Percentiles rank a stretch among this genome's conserved stretches.
phyloP scores from a whole-genome alignment of 176 grass and related monocot genomes.

The Dendrocalamus sinicus region DNA sequence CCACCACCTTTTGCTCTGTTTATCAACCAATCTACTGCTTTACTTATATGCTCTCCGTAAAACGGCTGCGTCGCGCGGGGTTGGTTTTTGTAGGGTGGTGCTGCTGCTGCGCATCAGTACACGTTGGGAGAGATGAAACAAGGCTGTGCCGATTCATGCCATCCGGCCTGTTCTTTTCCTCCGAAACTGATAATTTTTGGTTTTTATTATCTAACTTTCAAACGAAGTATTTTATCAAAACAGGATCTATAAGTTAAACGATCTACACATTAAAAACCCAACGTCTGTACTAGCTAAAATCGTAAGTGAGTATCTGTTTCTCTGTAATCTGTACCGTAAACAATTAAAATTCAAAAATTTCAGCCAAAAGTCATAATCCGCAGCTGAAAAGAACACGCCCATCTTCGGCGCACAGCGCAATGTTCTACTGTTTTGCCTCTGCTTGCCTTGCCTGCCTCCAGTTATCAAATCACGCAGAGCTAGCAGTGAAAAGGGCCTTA shows the following conservation, averaged over 20 bases:
- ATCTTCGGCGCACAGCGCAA: constrained; percentile 42
- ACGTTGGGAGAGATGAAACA: constrained; percentile 2
- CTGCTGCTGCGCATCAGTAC: neutral
- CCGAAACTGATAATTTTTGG: too few species aligned
- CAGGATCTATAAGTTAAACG: too few species aligned
- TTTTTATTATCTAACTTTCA: too few species aligned
- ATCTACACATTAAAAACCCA: too few species aligned
- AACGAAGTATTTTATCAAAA: too few species aligned
- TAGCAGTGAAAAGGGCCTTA: neutral
- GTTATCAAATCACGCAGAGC: constrained; percentile 48
- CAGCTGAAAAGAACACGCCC: too few species aligned
- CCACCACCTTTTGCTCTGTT: constrained; percentile 18
- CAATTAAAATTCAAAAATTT: too few species aligned
- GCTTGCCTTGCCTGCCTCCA: constrained; percentile 36
- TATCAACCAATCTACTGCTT: neutral
- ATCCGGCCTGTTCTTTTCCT: neutral
- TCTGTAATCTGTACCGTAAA: too few species aligned
- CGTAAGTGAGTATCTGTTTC: too few species aligned
- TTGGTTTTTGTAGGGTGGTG: neutral
- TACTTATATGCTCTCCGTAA: neutral
- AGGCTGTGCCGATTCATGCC: constrained; percentile 36
- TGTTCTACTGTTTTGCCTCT: neutral
- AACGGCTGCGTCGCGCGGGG: neutral
- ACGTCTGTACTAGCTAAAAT: too few species aligned
- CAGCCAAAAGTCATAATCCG: too few species aligned